A percentile compares a stretch with the other conserved stretches of the same genome.
Conservation (phyloP, 2,329 filamentous ascomycete species). For the Fragosphaeria purpurea region DNA sequence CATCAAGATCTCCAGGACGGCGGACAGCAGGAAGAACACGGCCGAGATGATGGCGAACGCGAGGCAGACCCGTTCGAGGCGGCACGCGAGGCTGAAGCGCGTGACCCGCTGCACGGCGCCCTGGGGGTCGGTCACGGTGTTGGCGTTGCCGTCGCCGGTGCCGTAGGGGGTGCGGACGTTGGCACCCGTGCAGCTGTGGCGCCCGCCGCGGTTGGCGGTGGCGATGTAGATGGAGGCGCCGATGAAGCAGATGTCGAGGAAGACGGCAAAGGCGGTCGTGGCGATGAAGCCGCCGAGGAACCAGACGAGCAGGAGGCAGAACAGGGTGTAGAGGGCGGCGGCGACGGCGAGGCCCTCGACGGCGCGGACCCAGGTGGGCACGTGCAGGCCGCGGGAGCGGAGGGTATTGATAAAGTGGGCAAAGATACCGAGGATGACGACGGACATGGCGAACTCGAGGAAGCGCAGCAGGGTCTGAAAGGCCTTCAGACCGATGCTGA, state of each 20-base stretch:
- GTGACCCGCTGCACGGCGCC: constrained; percentile 40
- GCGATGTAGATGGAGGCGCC: constrained; percentile 77
- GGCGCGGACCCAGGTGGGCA: constrained; percentile 57
- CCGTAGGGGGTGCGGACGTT: constrained; percentile 61
- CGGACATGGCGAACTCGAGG: constrained; percentile 62
- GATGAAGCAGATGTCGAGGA: constrained; percentile 68
- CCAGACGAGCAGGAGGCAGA: constrained; percentile 66
- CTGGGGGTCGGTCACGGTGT: constrained; percentile 37
- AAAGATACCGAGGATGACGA: constrained; percentile 67
- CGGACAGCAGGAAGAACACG: constrained; percentile 32
- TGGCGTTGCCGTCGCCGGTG: constrained; percentile 41
- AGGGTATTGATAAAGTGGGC: constrained; percentile 76
- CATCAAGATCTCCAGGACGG: constrained; percentile 19
- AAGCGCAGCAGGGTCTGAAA: constrained; percentile 61
- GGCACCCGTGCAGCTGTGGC: constrained; percentile 47
- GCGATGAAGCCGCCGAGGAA: constrained; percentile 66
- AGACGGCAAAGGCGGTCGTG: constrained; percentile 61
- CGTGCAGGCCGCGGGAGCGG: constrained; percentile 50
- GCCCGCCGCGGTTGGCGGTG: constrained; percentile 60
- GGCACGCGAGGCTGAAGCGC: constrained; percentile 49
- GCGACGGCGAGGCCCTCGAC: constrained; percentile 70
- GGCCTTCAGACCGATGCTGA: constrained; percentile 52
- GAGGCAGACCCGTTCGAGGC: constrained; percentile 65
- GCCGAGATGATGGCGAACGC: constrained; percentile 63
- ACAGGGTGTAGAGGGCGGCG: constrained; percentile 62